Base-by-base conservation (phyloP, 768 basidiomycete genomes). In the Leccinum disarticulatum region DNA sequence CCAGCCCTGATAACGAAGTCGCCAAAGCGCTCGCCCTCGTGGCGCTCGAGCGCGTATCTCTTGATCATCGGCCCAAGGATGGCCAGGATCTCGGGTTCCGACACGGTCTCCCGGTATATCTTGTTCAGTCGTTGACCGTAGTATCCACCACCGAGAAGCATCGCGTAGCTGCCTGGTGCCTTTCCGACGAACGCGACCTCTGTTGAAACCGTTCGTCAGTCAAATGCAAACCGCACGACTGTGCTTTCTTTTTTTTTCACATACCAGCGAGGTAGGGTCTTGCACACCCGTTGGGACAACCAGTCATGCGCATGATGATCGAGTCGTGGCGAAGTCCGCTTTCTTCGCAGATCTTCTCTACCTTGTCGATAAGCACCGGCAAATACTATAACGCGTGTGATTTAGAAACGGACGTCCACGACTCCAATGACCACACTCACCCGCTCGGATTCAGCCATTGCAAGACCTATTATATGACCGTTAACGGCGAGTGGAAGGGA, bases 281-380 rank as follows among this genome's bases (percentile, higher is more conserved):
- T 2, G 95, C 92, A 72, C 95, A 95, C 38, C 93, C 93, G 67
- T 94, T 95, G 3, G 93, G 93, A 66, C 95, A 98, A 53, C 96
- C 96, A 15, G 95, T 98, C 95, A 98, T 98, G 55, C 96, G 85
- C 96, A 99, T 98, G 61, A 98, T 86, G 64, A 98, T 96, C 3
- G 90, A 87, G 74, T 99, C 96, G 71, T 97, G 88, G 50, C 96
- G 82, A 46, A 98, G 79, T 19, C 96, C 96, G 66, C 87, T 90
- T 72, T 95, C 91, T 73, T 98, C 97, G 69, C 91, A 92, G 6
- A 98, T 89, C 76, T 87, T 86, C 78, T 99, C 96, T 17, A 98
- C 89, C 77, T 98, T 98, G 76, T 93, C 88, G 59, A 98, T 81
- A 43, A 98, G 86, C 14, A 98, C 68, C 15, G 96, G 97, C 13